phyloP scores from a whole-genome alignment of 495 filamentous ascomycete genomes.

The Trichoderma parareesei region DNA sequence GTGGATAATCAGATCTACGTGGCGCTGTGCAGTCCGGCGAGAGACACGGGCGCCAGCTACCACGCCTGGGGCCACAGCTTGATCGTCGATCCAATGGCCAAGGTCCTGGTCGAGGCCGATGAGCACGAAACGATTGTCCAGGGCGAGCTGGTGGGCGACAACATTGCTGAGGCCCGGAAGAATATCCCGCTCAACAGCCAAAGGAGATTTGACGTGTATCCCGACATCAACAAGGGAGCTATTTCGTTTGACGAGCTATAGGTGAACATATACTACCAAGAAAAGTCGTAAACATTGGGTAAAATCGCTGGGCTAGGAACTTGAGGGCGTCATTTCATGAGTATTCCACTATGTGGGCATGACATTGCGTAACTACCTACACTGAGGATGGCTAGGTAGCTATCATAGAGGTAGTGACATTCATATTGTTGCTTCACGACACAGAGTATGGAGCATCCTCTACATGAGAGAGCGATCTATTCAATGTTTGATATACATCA shows the following conservation, averaged over 20 bases:
- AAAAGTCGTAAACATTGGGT: neutral
- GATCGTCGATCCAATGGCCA: constrained; percentile 82
- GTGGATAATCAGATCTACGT: constrained; percentile 96
- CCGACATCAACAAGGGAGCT: constrained; percentile 62
- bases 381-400: no score
- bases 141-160: constrained; percentile 61
- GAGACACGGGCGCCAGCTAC: constrained; percentile 70
- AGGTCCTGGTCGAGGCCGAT: constrained; percentile 63
- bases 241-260: constrained; percentile 22
- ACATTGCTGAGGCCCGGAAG: constrained; percentile 69
- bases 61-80: constrained; percentile 89
- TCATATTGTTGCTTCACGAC: no score
- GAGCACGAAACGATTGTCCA: constrained; percentile 70
- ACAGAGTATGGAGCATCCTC: neutral
- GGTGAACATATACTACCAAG: neutral
- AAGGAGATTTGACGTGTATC: constrained; percentile 92
- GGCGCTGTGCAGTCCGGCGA: constrained; percentile 81
- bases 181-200: constrained; percentile 80
- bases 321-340: no score
- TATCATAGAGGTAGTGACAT: no score
- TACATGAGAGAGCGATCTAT: neutral
- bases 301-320: no score
- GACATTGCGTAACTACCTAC: no score
- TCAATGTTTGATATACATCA: constrained; percentile 1
- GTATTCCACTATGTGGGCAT: no score